These are phyloP conservation scores for Talaromyces piceae DNA, from an alignment of 2,329 filamentous ascomycete genomes.

Conservation along the genomic window DNA sequence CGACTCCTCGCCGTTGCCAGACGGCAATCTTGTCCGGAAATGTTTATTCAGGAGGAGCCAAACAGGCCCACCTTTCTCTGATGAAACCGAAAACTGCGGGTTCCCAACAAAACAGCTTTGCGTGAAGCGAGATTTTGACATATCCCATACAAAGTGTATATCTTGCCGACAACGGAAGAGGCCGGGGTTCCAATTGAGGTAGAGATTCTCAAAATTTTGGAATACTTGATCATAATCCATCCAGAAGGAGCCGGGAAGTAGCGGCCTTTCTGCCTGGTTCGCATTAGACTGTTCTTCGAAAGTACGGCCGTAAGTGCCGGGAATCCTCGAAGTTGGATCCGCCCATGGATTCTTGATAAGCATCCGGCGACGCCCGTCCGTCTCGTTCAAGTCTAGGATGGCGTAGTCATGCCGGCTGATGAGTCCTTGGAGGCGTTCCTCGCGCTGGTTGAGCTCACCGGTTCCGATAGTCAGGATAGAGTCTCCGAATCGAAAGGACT, in stretches of 20 bases:
- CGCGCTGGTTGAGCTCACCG: slow-evolving; percentile 66
- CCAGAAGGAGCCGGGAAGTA: slow-evolving; percentile 76
- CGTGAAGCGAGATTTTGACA: slow-evolving; percentile 48
- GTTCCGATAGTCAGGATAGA: slow-evolving; percentile 87
- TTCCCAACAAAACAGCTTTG: slow-evolving; percentile 66
- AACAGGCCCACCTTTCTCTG: slow-evolving; percentile 52
- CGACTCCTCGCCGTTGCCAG: slow-evolving; percentile 35
- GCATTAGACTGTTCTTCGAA: slow-evolving; percentile 9
- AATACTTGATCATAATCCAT: slow-evolving; percentile 80
- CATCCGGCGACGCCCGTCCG: slow-evolving; percentile 56
- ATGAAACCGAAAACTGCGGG: slow-evolving; percentile 51
- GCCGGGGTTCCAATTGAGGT: slow-evolving; percentile 92
- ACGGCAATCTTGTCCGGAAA: slow-evolving; percentile 62
- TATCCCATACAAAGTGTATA: slow-evolving; percentile 79
- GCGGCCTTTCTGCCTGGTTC: slow-evolving; percentile 8
- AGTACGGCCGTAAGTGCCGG: slow-evolving; percentile 3
- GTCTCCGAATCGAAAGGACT: slow-evolving; percentile 67
- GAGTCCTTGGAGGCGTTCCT: slow-evolving; percentile 74
- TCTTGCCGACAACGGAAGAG: slow-evolving; percentile 78
- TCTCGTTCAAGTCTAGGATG: slow-evolving; percentile 68
- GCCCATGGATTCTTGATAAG: slow-evolving; percentile 95
- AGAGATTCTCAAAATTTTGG: slow-evolving; percentile 91
- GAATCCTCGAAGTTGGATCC: slow-evolving; percentile 44
- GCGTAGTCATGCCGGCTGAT: slow-evolving; percentile 92
- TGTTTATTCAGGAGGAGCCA: slow-evolving; percentile 87